Percentiles rank a stretch among this genome's conserved stretches.
These are phyloP conservation scores for Hemileccinum impolitum DNA, from an alignment of 768 basidiomycete species.

Conservation along the genomic window DNA sequence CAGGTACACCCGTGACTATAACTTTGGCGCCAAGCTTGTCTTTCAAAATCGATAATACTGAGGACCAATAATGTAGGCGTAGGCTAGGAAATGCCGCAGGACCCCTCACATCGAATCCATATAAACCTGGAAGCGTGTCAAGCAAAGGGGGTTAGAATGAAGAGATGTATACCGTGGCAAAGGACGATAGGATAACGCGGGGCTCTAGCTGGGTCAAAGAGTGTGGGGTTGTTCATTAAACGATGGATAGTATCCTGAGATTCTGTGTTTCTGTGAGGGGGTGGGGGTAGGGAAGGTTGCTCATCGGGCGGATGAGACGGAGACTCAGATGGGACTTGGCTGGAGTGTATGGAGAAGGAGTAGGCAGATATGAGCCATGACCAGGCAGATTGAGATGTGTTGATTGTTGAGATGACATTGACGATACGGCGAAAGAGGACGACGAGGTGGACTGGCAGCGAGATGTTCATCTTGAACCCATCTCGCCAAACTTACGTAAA, in stretches of 20 bases:
- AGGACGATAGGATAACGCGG: slow-evolving; percentile 91
- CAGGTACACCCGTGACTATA: slow-evolving; percentile 92
- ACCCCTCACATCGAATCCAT: slow-evolving; percentile 91
- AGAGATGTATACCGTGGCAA: slow-evolving; percentile 71
- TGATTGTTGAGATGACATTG: slow-evolving; percentile 43
- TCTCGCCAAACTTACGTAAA: slow-evolving; percentile 10
- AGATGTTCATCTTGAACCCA: slow-evolving; percentile 37
- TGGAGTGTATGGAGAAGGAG: neutral
- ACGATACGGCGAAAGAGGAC: slow-evolving; percentile 61
- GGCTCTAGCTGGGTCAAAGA: slow-evolving; percentile 72
- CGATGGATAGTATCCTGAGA: slow-evolving; percentile 56
- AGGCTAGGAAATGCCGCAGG: slow-evolving; percentile 79
- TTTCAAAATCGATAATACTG: slow-evolving; percentile 76
- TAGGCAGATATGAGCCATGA: slow-evolving; percentile 16
- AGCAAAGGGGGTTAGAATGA: neutral
- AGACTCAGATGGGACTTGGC: neutral
- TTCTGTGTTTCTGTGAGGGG: slow-evolving; percentile 14
- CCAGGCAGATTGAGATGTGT: slow-evolving; percentile 5
- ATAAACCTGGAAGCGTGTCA: slow-evolving; percentile 57
- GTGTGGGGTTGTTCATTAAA: slow-evolving; percentile 70
- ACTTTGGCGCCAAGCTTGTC: slow-evolving; percentile 87
- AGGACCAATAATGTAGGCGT: slow-evolving; percentile 92
- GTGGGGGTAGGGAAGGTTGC: neutral
- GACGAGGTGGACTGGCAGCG: slow-evolving; percentile 57
- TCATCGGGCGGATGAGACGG: slow-evolving; percentile 13